A percentile compares a stretch with the other conserved stretches of the same genome.
Conservation (phyloP, 1,139 yeast genomes). For the Kodamaea suecica region DNA sequence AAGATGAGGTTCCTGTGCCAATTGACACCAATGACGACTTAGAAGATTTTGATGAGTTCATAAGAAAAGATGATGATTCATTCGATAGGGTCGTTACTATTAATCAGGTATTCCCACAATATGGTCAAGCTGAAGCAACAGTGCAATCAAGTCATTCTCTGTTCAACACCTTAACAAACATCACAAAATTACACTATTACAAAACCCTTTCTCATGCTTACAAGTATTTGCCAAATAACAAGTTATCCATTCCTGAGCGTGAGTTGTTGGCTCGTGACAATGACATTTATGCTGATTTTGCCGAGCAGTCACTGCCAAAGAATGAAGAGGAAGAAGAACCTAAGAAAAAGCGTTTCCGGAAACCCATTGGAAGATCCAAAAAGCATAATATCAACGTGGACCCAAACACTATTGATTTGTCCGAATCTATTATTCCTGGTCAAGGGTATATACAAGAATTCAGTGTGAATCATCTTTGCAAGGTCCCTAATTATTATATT, state of each 20-base stretch:
- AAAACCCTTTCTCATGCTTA: slow-evolving; percentile 20
- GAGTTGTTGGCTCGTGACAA: slow-evolving; percentile 30
- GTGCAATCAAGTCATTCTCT: slow-evolving; percentile 33
- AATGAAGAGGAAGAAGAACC: slow-evolving; percentile 8
- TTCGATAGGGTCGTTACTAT: slow-evolving; percentile 31
- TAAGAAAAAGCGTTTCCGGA: slow-evolving; percentile 18
- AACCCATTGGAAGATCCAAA: slow-evolving; percentile 31
- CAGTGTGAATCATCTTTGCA: slow-evolving; percentile 40
- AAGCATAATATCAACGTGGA: slow-evolving; percentile 35
- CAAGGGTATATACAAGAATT: slow-evolving; percentile 47
- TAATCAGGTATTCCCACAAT: slow-evolving; percentile 43
- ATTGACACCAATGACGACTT: slow-evolving; percentile 3
- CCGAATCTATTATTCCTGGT: slow-evolving; percentile 44
- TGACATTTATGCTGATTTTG: slow-evolving; percentile 27
- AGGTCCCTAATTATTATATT: slow-evolving; percentile 42
- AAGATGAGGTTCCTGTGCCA: background rate
- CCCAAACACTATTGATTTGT: slow-evolving; percentile 39
- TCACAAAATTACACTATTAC: slow-evolving; percentile 39
- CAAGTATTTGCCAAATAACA: slow-evolving; percentile 27
- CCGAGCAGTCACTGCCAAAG: slow-evolving; percentile 9
- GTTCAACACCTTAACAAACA: slow-evolving; percentile 34
- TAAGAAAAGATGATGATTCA: slow-evolving; percentile 5
- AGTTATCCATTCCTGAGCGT: slow-evolving; percentile 30
- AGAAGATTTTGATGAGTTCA: slow-evolving; percentile 7
- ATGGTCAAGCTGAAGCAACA: slow-evolving; percentile 32